These are phyloP conservation scores for Aspergillus clavatus DNA, from an alignment of 2,329 filamentous ascomycete genomes.

Conservation along the genomic window DNA sequence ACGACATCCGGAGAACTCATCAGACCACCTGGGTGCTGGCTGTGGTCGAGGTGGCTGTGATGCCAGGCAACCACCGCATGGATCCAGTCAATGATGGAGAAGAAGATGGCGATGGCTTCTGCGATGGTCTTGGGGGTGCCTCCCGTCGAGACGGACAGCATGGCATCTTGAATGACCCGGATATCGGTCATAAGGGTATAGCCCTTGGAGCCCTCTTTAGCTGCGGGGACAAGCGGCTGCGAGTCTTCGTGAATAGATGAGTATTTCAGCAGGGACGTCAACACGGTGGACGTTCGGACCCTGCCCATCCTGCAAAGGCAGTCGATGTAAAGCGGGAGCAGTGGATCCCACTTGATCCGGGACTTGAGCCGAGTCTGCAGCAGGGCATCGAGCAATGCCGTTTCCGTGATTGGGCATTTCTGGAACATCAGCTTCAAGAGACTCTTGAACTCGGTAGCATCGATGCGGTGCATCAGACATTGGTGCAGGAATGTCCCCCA, in stretches of 20 bases:
- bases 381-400: conserved; percentile 32
- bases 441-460: conserved; percentile 35
- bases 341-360: conserved; percentile 38
- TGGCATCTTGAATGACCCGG: conserved; percentile 39
- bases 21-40: conserved; percentile 26
- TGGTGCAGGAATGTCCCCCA: conserved; percentile 36
- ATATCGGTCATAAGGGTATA: conserved; percentile 41
- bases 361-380: conserved; percentile 31
- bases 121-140: conserved; percentile 24
- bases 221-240: conserved; percentile 3
- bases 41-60: conserved; percentile 21
- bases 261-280: conserved; percentile 31
- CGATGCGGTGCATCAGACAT: conserved; percentile 35
- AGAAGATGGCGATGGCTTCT: conserved; percentile 32
- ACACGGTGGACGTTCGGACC: conserved; percentile 31
- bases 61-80: conserved; percentile 34
- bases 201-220: conserved; percentile 13
- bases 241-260: conserved; percentile 31
- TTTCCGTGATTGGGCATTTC: conserved; percentile 28
- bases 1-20: conserved; percentile 35
- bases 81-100: conserved; percentile 37
- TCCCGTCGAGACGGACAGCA: conserved; percentile 36
- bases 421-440: conserved; percentile 32
- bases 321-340: conserved; percentile 40
- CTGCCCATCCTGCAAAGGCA: conserved; percentile 31